Percentiles rank a stretch among this genome's conserved stretches.
Evolutionary conservation across 2,329 filamentous ascomycete genomes (phyloP).

Genomic region (Xylariaceae sp.): DNA sequence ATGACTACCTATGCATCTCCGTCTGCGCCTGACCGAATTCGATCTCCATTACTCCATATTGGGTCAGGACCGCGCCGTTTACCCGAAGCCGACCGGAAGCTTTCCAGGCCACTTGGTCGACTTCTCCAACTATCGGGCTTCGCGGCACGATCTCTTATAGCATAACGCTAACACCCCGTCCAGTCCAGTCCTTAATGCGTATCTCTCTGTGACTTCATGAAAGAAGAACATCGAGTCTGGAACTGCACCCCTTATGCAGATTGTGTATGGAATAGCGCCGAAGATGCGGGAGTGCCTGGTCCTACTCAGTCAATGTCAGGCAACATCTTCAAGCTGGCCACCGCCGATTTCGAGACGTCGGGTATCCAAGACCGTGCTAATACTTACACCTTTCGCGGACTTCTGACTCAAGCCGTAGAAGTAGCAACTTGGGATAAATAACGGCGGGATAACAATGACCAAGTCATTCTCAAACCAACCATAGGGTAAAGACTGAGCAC

Average conservation of each 20-base stretch:
- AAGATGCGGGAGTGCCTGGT: too few relatives aligned
- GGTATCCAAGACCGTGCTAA: not conserved
- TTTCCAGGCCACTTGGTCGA: not conserved
- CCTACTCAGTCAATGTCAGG: too few relatives aligned
- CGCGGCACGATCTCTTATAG: not conserved
- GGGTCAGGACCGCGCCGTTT: not conserved
- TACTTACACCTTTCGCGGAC: not conserved
- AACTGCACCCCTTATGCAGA: too few relatives aligned
- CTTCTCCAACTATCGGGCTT: not conserved
- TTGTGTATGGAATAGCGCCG: too few relatives aligned
- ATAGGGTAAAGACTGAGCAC: not conserved
- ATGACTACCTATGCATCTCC: not conserved
- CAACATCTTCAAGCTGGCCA: too few relatives aligned
- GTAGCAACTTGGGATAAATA: not conserved
- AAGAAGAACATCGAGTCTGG: too few relatives aligned
- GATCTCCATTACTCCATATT: not conserved
- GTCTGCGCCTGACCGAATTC: not conserved
- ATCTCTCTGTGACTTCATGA: too few relatives aligned
- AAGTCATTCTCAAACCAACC: not conserved
- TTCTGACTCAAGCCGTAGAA: not conserved
- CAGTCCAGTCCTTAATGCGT: not conserved
- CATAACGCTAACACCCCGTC: not conserved
- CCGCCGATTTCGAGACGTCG: too few relatives aligned
- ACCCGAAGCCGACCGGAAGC: not conserved
- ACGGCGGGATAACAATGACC: not conserved